These are phyloP conservation scores for Pyricularia sp. DNA, from an alignment of 2,329 filamentous ascomycete genomes.

Conservation along the genomic window DNA sequence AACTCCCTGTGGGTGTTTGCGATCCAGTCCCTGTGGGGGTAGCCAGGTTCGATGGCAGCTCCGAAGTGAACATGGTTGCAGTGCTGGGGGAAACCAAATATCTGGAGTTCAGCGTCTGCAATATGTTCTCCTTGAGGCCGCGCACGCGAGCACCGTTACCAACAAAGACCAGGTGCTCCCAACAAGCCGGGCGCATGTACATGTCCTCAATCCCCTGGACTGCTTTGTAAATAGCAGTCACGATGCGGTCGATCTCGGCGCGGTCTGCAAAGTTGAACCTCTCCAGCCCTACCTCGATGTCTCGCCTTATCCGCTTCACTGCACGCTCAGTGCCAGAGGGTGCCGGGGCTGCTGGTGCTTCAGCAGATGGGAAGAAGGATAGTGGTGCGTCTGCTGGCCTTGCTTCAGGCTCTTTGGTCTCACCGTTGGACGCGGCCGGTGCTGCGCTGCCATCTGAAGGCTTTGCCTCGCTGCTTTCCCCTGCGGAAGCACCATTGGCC, in stretches of 20 bases:
- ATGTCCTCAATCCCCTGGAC: conserved; percentile 77
- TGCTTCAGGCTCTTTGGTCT: conserved; percentile 1
- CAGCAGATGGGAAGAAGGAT: conserved; percentile 12
- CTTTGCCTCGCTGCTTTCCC: neutral
- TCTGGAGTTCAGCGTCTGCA: conserved; percentile 69
- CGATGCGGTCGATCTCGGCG: conserved; percentile 72
- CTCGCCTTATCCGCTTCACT: conserved; percentile 36
- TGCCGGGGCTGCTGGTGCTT: conserved; percentile 10
- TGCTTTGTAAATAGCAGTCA: conserved; percentile 72
- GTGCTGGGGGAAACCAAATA: conserved; percentile 88
- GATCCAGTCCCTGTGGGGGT: conserved; percentile 85
- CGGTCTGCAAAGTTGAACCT: conserved; percentile 62
- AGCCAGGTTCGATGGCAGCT: conserved; percentile 86
- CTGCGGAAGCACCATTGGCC: neutral
- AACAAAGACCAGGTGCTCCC: conserved; percentile 87
- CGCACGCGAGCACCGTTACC: conserved; percentile 68
- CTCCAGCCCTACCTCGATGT: conserved; percentile 71
- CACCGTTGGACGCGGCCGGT: conserved; percentile 1
- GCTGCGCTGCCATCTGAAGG: conserved; percentile 1
- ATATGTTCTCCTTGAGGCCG: conserved; percentile 83
- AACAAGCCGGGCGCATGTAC: conserved; percentile 75
- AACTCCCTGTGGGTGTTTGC: conserved; percentile 71
- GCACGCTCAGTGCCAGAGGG: conserved; percentile 11
- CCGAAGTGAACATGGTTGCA: conserved; percentile 93
- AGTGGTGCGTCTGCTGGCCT: conserved; percentile 5